These are phyloP conservation scores for Penicillium roqueforti DNA, from an alignment of 495 filamentous ascomycete genomes.

Conservation along the genomic window DNA sequence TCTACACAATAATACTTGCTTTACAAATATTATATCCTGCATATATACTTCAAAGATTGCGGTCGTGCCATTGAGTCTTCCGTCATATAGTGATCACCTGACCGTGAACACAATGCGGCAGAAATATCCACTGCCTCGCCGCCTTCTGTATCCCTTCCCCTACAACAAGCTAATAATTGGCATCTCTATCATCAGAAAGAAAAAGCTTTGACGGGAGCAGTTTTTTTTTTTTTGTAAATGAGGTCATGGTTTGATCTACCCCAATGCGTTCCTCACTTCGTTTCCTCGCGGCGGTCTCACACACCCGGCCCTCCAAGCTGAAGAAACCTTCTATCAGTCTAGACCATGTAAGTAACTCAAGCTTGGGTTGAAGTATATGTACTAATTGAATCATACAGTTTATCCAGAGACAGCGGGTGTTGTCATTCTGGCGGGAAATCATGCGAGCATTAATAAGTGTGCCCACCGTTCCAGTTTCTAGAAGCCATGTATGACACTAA, in stretches of 20 bases:
- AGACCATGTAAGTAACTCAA: constrained; percentile 35
- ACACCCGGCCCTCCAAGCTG: constrained; percentile 30
- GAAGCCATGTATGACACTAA: constrained; percentile 1
- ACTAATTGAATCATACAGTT: constrained; percentile 29
- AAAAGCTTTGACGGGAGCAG: background rate
- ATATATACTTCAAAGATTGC: too few species aligned
- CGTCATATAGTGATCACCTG: background rate
- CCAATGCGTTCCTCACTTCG: constrained; percentile 29
- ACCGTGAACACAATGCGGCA: background rate
- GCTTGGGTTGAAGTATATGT: background rate
- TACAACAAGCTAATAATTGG: background rate
- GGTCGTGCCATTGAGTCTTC: too few species aligned
- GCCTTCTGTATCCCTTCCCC: constrained; percentile 2
- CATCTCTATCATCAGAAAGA: background rate
- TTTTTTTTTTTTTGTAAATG: background rate
- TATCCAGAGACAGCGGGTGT: constrained; percentile 39
- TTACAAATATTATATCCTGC: too few species aligned
- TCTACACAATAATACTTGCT: too few species aligned
- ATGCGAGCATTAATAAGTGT: constrained; percentile 37
- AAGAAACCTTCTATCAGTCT: constrained; percentile 39
- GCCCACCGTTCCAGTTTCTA: constrained; percentile 2
- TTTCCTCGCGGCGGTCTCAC: constrained; percentile 31
- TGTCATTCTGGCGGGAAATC: constrained; percentile 40
- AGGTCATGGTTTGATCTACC: constrained; percentile 10
- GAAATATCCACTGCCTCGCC: background rate